A percentile compares a stretch with the other conserved stretches of the same genome.
These are phyloP conservation scores for Yamadazyma jaroonii DNA, from an alignment of 1,139 yeast species.

Conservation along the genomic window DNA sequence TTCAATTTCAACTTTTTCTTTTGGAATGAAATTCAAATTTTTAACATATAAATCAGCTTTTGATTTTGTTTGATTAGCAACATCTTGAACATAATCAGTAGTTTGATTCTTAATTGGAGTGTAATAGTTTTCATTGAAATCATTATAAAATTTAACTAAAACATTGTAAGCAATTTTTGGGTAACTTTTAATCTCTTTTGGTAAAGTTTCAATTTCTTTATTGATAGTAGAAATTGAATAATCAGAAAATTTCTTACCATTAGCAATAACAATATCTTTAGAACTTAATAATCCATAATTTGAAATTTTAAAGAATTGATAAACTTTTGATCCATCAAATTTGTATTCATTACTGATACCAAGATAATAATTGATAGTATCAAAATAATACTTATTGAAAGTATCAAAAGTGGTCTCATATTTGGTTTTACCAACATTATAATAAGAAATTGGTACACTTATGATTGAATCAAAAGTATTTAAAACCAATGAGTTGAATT, in stretches of 20 bases:
- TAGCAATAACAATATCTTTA: conserved; percentile 23
- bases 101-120: conserved; percentile 43
- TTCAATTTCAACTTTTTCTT: conserved; percentile 11
- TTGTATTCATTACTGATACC: conserved; percentile 22
- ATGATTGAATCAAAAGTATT: conserved; percentile 17
- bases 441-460: conserved; percentile 13
- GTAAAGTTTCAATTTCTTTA: conserved; percentile 12
- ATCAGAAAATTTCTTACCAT: conserved; percentile 30
- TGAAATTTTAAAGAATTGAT: conserved; percentile 31
- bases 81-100: conserved; percentile 37
- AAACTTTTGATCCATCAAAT: conserved; percentile 20
- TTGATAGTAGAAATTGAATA: conserved; percentile 23
- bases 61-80: conserved; percentile 31
- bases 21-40: conserved; percentile 9
- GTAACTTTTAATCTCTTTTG: conserved; percentile 27
- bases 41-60: conserved; percentile 30
- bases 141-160: conserved; percentile 30
- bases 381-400: conserved; percentile 24
- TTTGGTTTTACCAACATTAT: conserved; percentile 10
- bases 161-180: conserved; percentile 34
- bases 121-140: conserved; percentile 35
- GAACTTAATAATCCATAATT: conserved; percentile 14
- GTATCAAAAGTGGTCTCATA: conserved; percentile 12
- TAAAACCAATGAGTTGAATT: conserved; percentile 26
- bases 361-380: conserved; percentile 32